These are phyloP conservation scores for Penicillium sp. DNA, from an alignment of 2,329 filamentous ascomycete species.

Conservation along the genomic window DNA sequence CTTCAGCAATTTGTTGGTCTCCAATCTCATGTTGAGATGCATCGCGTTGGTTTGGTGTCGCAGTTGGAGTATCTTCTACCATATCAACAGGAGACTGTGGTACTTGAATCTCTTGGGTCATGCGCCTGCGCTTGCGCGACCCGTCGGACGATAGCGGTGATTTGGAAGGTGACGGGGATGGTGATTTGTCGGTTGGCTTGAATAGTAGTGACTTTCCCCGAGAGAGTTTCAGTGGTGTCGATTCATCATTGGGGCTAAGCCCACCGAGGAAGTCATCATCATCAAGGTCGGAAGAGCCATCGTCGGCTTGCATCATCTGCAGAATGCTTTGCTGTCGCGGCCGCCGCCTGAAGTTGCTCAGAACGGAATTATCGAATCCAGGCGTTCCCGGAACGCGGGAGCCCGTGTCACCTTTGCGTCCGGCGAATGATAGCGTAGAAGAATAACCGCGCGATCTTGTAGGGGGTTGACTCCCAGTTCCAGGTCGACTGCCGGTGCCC, in stretches of 20 bases:
- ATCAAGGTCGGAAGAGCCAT: slow-evolving; percentile 37
- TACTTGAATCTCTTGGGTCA: slow-evolving; percentile 26
- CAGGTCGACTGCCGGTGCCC: slow-evolving; percentile 34
- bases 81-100: slow-evolving; percentile 19
- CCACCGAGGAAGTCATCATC: slow-evolving; percentile 45
- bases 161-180: slow-evolving; percentile 23
- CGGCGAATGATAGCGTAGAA: slow-evolving; percentile 38
- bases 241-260: slow-evolving; percentile 46
- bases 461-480: slow-evolving; percentile 36
- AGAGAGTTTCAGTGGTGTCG: slow-evolving; percentile 42
- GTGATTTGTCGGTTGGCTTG: slow-evolving; percentile 15
- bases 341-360: slow-evolving; percentile 46
- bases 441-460: slow-evolving; percentile 42
- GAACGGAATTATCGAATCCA: slow-evolving; percentile 42
- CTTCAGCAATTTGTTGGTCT: not conserved
- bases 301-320: slow-evolving; percentile 45
- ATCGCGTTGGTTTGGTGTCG: slow-evolving; percentile 11
- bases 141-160: slow-evolving; percentile 28
- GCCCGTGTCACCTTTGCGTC: slow-evolving; percentile 37
- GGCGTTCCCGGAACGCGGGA: slow-evolving; percentile 42
- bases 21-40: not conserved
- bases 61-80: slow-evolving; percentile 20
- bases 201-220: slow-evolving; percentile 33
- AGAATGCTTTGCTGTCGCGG: slow-evolving; percentile 47
- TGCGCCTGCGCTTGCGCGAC: slow-evolving; percentile 41